A percentile compares a stretch with the other conserved stretches of the same genome.
These are phyloP conservation scores for Lodderomyces elongisporus DNA, from an alignment of 1,139 yeast species.

Conservation along the genomic window DNA sequence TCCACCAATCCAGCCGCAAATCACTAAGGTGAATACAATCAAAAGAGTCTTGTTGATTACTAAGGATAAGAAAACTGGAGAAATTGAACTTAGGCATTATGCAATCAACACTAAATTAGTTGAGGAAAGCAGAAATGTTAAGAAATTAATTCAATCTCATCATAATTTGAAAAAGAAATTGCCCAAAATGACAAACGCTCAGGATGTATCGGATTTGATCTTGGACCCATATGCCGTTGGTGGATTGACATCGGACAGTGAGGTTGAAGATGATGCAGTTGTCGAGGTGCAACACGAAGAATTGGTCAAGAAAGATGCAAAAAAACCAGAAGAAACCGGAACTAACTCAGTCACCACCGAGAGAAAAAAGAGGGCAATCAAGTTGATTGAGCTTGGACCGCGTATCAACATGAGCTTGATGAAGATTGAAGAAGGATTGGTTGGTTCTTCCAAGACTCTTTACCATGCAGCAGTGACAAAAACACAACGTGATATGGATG, in stretches of 20 bases:
- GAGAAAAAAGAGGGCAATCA: constrained; percentile 84
- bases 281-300: constrained; percentile 61
- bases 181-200: constrained; percentile 66
- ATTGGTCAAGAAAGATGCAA: constrained; percentile 10
- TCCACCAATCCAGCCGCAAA: constrained; percentile 86
- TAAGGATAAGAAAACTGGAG: constrained; percentile 64
- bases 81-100: constrained; percentile 83
- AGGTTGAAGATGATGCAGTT: constrained; percentile 86
- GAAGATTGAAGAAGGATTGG: constrained; percentile 89
- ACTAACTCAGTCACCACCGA: constrained; percentile 3
- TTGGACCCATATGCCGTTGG: constrained; percentile 79
- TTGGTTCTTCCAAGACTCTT: constrained; percentile 70
- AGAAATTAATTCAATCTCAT: constrained; percentile 67
- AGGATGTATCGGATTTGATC: constrained; percentile 78
- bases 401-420: constrained; percentile 69
- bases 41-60: constrained; percentile 82
- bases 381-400: constrained; percentile 92
- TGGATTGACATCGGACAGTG: constrained; percentile 85
- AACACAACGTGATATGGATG: constrained; percentile 53
- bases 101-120: constrained; percentile 83
- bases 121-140: constrained; percentile 76
- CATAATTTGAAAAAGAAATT: constrained; percentile 57
- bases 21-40: constrained; percentile 67
- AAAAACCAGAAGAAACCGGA: constrained; percentile 1
- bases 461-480: constrained; percentile 72